These are phyloP conservation scores for Lipomyces lipofer DNA, from an alignment of 805 yeast species.

Conservation along the genomic window DNA sequence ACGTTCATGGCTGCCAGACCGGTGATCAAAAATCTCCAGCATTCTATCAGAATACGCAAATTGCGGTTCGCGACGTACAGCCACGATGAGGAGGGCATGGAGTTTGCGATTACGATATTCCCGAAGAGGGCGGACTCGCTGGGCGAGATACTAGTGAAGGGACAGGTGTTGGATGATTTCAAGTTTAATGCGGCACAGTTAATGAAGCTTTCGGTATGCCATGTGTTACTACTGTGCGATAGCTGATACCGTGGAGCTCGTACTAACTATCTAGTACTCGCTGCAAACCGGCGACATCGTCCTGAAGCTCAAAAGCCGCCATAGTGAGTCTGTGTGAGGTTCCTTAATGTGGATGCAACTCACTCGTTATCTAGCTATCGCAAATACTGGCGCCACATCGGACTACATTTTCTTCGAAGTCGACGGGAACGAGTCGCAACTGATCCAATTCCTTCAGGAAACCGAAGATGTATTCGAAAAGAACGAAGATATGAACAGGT, in stretches of 20 bases:
- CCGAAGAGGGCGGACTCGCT: slow-evolving; percentile 18
- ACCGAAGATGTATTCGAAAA: not conserved
- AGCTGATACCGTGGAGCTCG: not conserved
- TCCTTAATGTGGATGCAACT: too few species aligned
- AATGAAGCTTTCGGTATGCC: slow-evolving; percentile 5
- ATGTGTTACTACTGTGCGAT: not conserved
- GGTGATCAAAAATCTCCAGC: not conserved
- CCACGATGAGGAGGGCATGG: not conserved
- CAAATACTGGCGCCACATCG: slow-evolving; percentile 12
- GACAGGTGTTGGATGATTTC: slow-evolving; percentile 5
- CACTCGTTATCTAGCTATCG: not conserved
- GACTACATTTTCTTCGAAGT: slow-evolving; percentile 10
- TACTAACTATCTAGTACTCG: slow-evolving; percentile 12
- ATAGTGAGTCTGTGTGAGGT: not conserved
- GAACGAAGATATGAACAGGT: slow-evolving; percentile 3
- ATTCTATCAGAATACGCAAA: slow-evolving; percentile 1
- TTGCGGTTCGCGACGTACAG: slow-evolving; percentile 15
- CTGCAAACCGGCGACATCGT: slow-evolving; percentile 8
- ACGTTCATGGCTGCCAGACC: not conserved
- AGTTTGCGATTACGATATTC: slow-evolving; percentile 6
- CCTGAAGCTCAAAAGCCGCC: slow-evolving; percentile 17
- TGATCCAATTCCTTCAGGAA: slow-evolving; percentile 2
- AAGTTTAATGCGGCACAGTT: slow-evolving; percentile 1
- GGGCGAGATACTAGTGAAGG: slow-evolving; percentile 1
- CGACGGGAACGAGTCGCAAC: not conserved